phyloP scores from a whole-genome alignment of 139 green algal species.

The Zygnema circumcarinatum region DNA sequence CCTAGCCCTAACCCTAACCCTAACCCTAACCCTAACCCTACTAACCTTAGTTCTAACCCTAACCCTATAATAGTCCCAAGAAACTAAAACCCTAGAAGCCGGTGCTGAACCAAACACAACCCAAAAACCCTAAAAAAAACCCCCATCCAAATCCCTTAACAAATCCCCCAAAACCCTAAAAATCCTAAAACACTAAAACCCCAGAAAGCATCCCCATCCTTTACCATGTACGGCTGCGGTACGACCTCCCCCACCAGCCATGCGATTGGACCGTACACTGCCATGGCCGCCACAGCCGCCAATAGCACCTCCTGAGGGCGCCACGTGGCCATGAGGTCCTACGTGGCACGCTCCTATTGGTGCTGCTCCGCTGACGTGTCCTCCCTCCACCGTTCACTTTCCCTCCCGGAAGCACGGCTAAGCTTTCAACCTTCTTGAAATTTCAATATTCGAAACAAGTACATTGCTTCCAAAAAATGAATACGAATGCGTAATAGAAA shows the following conservation, averaged over 20 bases:
- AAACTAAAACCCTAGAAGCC: neutral
- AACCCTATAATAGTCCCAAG: neutral
- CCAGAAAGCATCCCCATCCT: neutral
- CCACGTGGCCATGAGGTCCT: no score
- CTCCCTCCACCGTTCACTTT: no score
- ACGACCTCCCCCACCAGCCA: neutral
- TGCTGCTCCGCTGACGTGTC: no score
- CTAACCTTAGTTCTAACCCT: neutral
- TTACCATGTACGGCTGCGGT: neutral
- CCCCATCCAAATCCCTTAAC: neutral
- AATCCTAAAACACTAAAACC: neutral
- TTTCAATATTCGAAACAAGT: no score
- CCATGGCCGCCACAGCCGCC: no score
- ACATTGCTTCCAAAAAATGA: no score
- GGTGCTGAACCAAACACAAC: neutral
- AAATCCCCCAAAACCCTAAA: neutral
- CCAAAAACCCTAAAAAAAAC: neutral
- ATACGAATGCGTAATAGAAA: no score
- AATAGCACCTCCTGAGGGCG: no score
- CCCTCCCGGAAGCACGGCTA: no score
- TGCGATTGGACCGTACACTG: neutral
- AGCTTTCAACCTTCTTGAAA: no score
- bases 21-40: neutral
- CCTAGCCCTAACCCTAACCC: neutral
- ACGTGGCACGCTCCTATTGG: no score